Evolutionary conservation across 2,329 filamentous ascomycete genomes (phyloP).

Genomic region (Diaporthe ilicicola): DNA sequence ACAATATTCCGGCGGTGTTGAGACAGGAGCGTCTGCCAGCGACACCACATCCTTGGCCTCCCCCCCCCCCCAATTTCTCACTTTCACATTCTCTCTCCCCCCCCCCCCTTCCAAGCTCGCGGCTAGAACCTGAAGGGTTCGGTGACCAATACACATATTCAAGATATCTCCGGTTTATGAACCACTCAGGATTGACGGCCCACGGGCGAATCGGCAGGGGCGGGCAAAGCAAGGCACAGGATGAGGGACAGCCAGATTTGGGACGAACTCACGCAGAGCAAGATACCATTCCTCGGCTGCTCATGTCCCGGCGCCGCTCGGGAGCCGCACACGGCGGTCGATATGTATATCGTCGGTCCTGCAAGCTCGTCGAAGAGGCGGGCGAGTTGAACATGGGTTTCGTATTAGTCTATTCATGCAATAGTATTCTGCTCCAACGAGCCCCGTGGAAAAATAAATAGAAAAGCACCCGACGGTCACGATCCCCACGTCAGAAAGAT

Average conservation of each 20-base stretch:
- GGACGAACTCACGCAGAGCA: not conserved
- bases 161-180: no score
- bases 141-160: not conserved
- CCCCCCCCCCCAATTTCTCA: no score
- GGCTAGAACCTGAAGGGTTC: no score
- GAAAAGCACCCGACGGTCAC: not conserved
- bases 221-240: not conserved
- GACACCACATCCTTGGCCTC: no score
- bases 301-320: not conserved
- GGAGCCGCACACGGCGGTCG: not conserved
- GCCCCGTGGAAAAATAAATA: no score
- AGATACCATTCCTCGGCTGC: not conserved
- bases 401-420: constrained; percentile 16
- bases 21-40: no score
- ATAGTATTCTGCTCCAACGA: not conserved
- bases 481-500: not conserved
- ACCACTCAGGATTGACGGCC: no score
- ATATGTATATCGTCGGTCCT: not conserved
- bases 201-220: not conserved
- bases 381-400: not conserved
- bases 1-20: no score
- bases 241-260: no score
- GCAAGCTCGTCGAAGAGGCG: not conserved
- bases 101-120: no score
- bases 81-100: no score